phyloP scores from a whole-genome alignment of 2,329 filamentous ascomycete species.

The Fusarium setosum region DNA sequence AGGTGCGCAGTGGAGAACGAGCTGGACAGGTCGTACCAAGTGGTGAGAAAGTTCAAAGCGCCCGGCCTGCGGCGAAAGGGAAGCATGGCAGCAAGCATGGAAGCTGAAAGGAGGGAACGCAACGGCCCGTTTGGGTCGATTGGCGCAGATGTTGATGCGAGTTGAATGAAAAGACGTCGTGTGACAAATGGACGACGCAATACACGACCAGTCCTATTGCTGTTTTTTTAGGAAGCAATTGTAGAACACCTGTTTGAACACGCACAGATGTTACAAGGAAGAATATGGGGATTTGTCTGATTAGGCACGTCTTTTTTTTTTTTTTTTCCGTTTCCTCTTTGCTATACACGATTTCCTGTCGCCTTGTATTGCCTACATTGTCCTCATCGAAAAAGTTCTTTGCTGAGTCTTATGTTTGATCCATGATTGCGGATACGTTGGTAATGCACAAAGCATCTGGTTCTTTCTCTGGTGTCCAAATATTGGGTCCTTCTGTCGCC shows the following conservation, averaged over 20 bases:
- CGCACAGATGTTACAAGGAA: neutral
- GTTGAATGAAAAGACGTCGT: conserved; percentile 26
- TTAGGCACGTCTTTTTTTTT: too few relatives aligned
- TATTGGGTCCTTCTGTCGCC: too few relatives aligned
- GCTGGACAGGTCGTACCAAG: conserved; percentile 85
- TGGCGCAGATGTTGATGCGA: conserved; percentile 15
- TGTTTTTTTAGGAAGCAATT: neutral
- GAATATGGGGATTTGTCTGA: too few relatives aligned
- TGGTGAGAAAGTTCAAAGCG: conserved; percentile 73
- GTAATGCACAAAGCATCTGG: too few relatives aligned
- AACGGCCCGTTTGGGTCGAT: conserved; percentile 19
- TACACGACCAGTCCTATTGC: conserved; percentile 1
- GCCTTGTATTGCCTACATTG: too few relatives aligned
- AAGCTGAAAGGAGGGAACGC: conserved; percentile 34
- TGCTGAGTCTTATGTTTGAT: too few relatives aligned
- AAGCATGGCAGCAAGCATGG: conserved; percentile 48
- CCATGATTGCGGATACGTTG: too few relatives aligned
- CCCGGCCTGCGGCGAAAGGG: conserved; percentile 61
- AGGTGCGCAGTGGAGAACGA: conserved; percentile 89
- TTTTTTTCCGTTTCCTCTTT: too few relatives aligned
- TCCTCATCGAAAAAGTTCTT: too few relatives aligned
- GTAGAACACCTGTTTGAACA: neutral
- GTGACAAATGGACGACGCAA: neutral
- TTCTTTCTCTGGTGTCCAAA: too few relatives aligned
- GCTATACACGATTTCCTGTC: too few relatives aligned